phyloP scores from a whole-genome alignment of 495 filamentous ascomycete species.

The Xylaria flabelliformis region DNA sequence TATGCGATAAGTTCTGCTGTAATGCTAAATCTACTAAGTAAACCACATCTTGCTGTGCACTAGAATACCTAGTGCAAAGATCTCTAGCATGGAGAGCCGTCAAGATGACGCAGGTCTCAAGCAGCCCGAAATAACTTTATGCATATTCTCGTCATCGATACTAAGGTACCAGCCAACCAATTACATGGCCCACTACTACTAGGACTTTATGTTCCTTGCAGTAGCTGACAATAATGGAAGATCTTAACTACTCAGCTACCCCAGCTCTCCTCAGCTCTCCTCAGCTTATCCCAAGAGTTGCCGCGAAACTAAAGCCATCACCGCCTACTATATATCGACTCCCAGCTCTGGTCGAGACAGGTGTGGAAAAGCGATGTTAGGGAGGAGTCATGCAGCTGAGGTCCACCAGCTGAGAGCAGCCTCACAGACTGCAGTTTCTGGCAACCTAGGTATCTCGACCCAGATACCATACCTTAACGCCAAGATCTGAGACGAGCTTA shows the following conservation, averaged over 20 bases:
- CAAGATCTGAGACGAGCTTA: not conserved
- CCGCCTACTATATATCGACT: not conserved
- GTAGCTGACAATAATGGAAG: conserved; percentile 13
- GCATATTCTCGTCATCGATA: conserved; percentile 22
- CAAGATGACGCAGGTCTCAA: conserved; percentile 21
- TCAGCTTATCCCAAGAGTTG: not conserved
- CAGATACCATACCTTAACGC: not conserved
- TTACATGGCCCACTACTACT: not conserved
- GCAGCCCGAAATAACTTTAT: not conserved
- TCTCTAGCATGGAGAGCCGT: not conserved
- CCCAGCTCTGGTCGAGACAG: not conserved
- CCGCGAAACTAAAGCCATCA: not conserved
- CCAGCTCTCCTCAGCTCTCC: conserved; percentile 23
- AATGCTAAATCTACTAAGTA: not conserved
- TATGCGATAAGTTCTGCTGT: not conserved
- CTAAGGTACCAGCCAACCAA: conserved; percentile 5
- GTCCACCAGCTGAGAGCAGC: not conserved
- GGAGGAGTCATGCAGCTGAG: not conserved
- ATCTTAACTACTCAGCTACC: conserved; percentile 17
- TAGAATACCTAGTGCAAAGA: not conserved
- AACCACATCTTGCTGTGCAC: not conserved
- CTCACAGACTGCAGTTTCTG: not conserved
- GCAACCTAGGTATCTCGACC: not conserved
- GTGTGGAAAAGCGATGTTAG: not conserved
- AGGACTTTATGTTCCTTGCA: conserved; percentile 6